Conservation (phyloP, 495 filamentous ascomycete species). For the Tuber melanosporum region DNA sequence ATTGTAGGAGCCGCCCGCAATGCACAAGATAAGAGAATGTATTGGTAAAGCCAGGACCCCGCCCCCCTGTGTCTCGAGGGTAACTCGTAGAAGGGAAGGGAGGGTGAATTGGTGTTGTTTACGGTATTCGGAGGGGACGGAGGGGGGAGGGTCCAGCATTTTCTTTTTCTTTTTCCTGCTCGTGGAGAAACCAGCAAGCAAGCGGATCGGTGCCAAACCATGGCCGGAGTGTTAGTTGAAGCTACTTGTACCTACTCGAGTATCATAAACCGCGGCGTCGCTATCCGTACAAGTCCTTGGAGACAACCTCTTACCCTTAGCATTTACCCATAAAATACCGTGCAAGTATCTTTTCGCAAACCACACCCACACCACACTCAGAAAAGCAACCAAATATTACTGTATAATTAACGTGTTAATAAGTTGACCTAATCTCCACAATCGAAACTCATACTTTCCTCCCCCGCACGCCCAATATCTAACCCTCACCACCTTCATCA, state of each 20-base stretch:
- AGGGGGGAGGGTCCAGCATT: neutral
- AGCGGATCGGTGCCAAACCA: neutral
- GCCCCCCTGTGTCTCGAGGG: neutral
- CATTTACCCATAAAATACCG: neutral
- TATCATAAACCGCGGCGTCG: neutral
- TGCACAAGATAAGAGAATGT: neutral
- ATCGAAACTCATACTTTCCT: neutral
- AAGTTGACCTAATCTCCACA: constrained; percentile 5
- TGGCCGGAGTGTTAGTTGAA: neutral
- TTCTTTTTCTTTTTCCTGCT: neutral
- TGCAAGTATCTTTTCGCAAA: neutral
- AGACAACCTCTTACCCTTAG: neutral
- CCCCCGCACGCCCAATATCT: neutral
- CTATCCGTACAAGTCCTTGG: neutral
- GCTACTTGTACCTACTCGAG: too few relatives aligned
- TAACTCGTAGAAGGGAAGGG: neutral
- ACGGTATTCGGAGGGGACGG: neutral
- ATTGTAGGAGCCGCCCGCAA: neutral
- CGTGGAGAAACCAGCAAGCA: neutral
- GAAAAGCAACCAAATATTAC: neutral
- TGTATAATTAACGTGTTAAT: neutral
- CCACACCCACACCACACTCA: neutral
- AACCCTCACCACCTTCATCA: neutral
- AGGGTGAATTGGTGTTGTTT: neutral
- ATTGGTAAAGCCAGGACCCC: neutral